Conservation (phyloP, 2,329 filamentous ascomycete genomes). For the Sphaerulina populicola region DNA sequence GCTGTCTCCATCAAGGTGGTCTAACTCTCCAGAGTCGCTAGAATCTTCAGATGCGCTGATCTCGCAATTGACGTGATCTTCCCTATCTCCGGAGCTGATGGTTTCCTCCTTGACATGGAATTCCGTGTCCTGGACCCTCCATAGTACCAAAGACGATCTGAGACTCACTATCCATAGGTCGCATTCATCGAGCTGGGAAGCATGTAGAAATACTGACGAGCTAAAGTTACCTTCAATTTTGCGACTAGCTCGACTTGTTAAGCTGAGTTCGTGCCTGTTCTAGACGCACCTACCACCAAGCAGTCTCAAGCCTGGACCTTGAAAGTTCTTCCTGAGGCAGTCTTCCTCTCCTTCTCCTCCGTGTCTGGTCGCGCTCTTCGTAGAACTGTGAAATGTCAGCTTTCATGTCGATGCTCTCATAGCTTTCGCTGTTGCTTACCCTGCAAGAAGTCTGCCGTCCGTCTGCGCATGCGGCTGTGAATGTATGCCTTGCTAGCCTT, state of each 20-base stretch:
- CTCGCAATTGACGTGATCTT: no score
- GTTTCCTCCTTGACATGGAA: no score
- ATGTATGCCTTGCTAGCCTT: conserved; percentile 99
- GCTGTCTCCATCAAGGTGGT: no score
- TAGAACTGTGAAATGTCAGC: conserved; percentile 54
- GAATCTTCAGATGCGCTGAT: no score
- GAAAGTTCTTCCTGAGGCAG: conserved; percentile 92
- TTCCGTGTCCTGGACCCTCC: no score
- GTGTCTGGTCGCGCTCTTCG: conserved; percentile 90
- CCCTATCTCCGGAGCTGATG: no score
- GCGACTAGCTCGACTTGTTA: not conserved
- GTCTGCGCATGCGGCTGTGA: conserved; percentile 93
- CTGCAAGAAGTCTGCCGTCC: conserved; percentile 97
- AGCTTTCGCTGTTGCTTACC: conserved; percentile 46
- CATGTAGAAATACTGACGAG: no score
- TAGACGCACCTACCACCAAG: not conserved
- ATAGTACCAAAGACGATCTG: not conserved
- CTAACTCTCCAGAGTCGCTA: no score
- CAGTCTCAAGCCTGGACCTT: conserved; percentile 45
- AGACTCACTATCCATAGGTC: not conserved
- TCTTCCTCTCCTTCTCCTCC: conserved; percentile 97
- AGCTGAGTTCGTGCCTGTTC: not conserved
- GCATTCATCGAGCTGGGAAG: not conserved
- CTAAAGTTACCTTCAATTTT: not conserved
- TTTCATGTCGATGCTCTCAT: no score